Conservation (phyloP, 257 asterid species). For the Nyctanthes arbortristis region DNA sequence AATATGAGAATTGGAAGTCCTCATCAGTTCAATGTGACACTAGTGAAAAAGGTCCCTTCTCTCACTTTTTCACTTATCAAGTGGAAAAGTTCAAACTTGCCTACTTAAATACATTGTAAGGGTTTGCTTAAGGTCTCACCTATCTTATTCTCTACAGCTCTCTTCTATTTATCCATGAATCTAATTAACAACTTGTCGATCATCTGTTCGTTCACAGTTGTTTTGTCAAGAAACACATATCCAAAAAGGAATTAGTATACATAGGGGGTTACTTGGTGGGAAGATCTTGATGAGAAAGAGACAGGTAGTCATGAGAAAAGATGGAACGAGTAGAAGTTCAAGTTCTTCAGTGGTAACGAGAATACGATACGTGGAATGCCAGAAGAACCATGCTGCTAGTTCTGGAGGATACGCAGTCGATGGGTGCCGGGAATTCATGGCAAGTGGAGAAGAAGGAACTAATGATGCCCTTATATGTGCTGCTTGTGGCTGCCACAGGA, state of each 20-base stretch:
- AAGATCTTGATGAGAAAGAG: slow-evolving; percentile 43
- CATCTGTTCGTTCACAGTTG: too few relatives aligned
- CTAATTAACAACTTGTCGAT: too few relatives aligned
- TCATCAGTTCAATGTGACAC: not conserved
- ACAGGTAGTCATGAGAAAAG: slow-evolving; percentile 44
- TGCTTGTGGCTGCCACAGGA: slow-evolving; percentile 69
- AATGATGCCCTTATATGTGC: slow-evolving; percentile 52
- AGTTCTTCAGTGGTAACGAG: slow-evolving; percentile 12
- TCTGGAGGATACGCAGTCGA: slow-evolving; percentile 63
- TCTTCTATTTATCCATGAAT: too few relatives aligned
- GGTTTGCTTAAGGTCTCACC: slow-evolving; percentile 41
- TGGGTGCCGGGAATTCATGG: slow-evolving; percentile 73
- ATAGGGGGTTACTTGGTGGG: slow-evolving; percentile 20
- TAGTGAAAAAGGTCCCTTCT: too few relatives aligned
- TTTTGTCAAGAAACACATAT: too few relatives aligned
- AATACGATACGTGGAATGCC: slow-evolving; percentile 55
- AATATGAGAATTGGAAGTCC: not conserved
- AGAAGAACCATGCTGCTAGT: slow-evolving; percentile 59
- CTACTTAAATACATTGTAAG: slow-evolving; percentile 33
- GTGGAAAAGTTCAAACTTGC: slow-evolving; percentile 35
- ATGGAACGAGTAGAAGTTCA: slow-evolving; percentile 24
- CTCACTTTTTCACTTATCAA: slow-evolving; percentile 36
- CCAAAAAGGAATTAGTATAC: slow-evolving; percentile 3
- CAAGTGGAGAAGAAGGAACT: slow-evolving; percentile 53
- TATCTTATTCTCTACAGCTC: too few relatives aligned